A percentile compares a stretch with the other conserved stretches of the same genome.
These are phyloP conservation scores for Castanea mollissima DNA, from an alignment of 306 rosid species.

Conservation along the genomic window DNA sequence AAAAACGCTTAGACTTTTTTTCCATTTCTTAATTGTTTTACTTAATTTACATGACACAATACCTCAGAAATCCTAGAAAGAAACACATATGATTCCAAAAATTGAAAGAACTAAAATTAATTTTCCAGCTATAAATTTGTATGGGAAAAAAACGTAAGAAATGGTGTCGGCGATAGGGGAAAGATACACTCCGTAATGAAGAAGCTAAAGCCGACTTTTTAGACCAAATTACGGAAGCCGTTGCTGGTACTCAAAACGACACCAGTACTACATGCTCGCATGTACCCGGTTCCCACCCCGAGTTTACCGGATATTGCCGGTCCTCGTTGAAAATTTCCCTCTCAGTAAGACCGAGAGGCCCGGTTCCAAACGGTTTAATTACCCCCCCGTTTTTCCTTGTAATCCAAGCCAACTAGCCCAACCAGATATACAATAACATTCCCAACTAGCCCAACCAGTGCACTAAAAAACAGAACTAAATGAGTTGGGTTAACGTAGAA, in stretches of 20 bases:
- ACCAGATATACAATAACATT: too few species aligned
- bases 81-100: too few species aligned
- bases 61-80: too few species aligned
- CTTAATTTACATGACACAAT: too few species aligned
- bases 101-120: too few species aligned
- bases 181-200: background rate
- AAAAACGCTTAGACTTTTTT: too few species aligned
- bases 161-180: background rate
- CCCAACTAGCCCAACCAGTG: too few species aligned
- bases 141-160: background rate
- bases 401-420: background rate
- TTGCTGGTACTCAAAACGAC: constrained; percentile 29
- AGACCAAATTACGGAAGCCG: constrained; percentile 28
- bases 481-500: background rate
- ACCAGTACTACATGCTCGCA: constrained; percentile 35
- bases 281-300: constrained; percentile 29
- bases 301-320: constrained; percentile 25
- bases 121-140: background rate
- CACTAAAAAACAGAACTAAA: too few species aligned
- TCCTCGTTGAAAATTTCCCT: background rate
- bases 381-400: background rate
- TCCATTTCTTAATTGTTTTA: too few species aligned
- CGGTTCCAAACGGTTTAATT: background rate
- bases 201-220: constrained; percentile 15
- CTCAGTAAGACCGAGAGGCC: background rate